Percentiles rank a stretch among this genome's conserved stretches.
Evolutionary conservation across 225 moss, liverwort and hornwort genomes (phyloP).

Genomic region (Antitrichia curtipendula): DNA sequence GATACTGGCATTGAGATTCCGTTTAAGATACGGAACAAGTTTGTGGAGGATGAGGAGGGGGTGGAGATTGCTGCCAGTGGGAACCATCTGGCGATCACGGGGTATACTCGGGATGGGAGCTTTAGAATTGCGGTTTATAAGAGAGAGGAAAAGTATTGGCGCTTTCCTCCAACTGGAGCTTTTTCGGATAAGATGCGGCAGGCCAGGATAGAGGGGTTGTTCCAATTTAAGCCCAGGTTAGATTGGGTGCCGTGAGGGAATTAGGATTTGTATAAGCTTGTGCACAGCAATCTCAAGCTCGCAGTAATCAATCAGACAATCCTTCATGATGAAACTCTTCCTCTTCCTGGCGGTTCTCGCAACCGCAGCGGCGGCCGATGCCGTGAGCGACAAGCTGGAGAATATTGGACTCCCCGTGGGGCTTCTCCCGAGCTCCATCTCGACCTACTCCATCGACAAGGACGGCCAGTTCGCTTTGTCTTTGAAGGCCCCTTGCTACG

Average conservation of each 20-base stretch:
- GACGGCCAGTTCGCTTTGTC: slow-evolving; percentile 44
- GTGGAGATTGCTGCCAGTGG: background rate
- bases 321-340: background rate
- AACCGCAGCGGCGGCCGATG: background rate
- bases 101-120: background rate
- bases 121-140: background rate
- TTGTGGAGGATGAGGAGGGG: background rate
- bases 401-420: slow-evolving; percentile 57
- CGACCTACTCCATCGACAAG: slow-evolving; percentile 25
- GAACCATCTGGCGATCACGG: background rate
- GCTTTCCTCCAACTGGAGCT: background rate
- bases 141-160: background rate
- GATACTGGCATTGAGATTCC: background rate
- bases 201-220: background rate
- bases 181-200: background rate
- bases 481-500: slow-evolving; percentile 34
- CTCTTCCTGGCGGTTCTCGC: background rate
- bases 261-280: background rate
- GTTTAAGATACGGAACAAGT: background rate
- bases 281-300: background rate
- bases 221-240: background rate
- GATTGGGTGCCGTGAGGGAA: background rate
- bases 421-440: slow-evolving; percentile 43
- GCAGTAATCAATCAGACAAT: background rate
- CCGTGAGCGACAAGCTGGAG: slow-evolving; percentile 44